Evolutionary conservation across 371 early-diverging fungal species (phyloP), one percentile per base, ranked within the genome.

Genomic region (Blakeslea trispora): DNA sequence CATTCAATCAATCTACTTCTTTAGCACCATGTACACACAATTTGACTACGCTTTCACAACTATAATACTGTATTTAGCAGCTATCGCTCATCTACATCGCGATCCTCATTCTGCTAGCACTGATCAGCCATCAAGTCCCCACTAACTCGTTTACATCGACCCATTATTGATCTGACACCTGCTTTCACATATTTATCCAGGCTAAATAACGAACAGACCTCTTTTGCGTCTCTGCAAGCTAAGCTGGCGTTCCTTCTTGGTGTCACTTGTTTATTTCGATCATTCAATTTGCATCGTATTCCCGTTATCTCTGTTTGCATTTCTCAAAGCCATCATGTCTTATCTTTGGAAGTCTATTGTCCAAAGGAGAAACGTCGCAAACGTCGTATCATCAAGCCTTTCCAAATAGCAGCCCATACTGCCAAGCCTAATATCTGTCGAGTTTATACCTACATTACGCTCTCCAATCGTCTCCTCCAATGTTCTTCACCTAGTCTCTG

Each of bases 201-300:
- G 7, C 10, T 47, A n/a, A 14, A 39, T 24, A 40, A 15, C 51
- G 17, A 19, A 17, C 19, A 0, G 1, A 35, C 43, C 21, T 8
- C 23, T 1, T 24, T 32, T 13, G 34, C 53, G 21, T n/a, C 53
- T 43, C 17, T 53, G 18, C 53, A 42, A 52, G 41, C 31, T 4
- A 53, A 53, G 28, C 19, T 44, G 5, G 43, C 53, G 4, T 53
- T 53, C 34, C 44, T 53, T n/a, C 44, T 53, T 5, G 53, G 44
- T 10, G 14, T 53, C 13, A 32, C 44, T 14, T 23, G 37, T 15
- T 50, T 50, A 14, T 35, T 50, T 21, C 19, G 37, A 8, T 18
- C 50, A 17, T 53, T 28, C 10, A 44, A 53, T 21, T 43, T 34
- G 3, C 19, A 42, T 14, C 44, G 31, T 24, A 43, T 44, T 39